Evolutionary conservation across 2,329 filamentous ascomycete species (phyloP).

Genomic region (Aspergillus intermedius): DNA sequence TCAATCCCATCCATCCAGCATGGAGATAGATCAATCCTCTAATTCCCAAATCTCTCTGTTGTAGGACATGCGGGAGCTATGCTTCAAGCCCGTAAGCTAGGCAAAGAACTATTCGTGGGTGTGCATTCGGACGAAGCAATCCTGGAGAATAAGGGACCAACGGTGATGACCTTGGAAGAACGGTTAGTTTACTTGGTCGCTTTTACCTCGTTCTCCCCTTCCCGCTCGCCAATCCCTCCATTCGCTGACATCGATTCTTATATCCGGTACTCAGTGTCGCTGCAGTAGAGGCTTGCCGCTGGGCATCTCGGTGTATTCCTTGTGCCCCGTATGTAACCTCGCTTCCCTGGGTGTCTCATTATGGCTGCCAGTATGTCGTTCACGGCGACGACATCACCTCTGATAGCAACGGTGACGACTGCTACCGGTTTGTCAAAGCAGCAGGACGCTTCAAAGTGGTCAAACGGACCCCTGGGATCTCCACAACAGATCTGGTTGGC

Average conservation of each 20-base stretch:
- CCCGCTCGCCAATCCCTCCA: neutral
- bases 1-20: neutral
- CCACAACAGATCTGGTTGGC: constrained; percentile 94
- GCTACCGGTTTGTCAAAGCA: constrained; percentile 94
- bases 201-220: neutral
- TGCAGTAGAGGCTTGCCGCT: constrained; percentile 90
- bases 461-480: constrained; percentile 91
- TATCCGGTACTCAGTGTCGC: constrained; percentile 54
- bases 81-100: constrained; percentile 88
- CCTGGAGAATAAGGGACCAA: constrained; percentile 92
- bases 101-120: constrained; percentile 80
- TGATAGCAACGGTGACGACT: constrained; percentile 87
- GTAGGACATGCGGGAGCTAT: constrained; percentile 91
- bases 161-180: constrained; percentile 91
- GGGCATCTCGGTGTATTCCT: constrained; percentile 78
- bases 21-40: constrained; percentile 1
- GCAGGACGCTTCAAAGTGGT: constrained; percentile 94
- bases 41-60: constrained; percentile 7
- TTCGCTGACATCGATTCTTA: constrained; percentile 3
- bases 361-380: constrained; percentile 90
- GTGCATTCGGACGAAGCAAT: constrained; percentile 96
- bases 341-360: constrained; percentile 89
- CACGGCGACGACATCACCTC: constrained; percentile 97
- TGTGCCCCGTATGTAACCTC: constrained; percentile 91
- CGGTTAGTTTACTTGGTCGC: constrained; percentile 46